phyloP scores from a whole-genome alignment of 2,329 filamentous ascomycete species.

The Tolypocladium ophioglossoides region DNA sequence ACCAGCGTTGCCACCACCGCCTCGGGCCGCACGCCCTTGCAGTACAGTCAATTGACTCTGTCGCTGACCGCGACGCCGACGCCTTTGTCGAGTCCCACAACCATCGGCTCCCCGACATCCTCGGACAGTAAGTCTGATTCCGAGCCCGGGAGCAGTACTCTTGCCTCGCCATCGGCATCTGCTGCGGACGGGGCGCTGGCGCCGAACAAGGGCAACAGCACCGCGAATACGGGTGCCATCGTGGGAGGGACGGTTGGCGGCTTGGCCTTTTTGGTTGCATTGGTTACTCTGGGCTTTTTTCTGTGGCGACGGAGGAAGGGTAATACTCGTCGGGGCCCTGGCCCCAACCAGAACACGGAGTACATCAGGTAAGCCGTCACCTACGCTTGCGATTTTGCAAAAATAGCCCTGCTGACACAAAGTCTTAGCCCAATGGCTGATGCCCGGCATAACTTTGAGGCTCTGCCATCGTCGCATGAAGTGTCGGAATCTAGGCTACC shows the following conservation, averaged over 20 bases:
- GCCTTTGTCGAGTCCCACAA: conserved; percentile 29
- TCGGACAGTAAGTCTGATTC: not conserved
- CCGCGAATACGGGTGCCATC: conserved; percentile 35
- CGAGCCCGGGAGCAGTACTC: not conserved
- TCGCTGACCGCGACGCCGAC: conserved; percentile 28
- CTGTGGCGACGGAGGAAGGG: conserved; percentile 31
- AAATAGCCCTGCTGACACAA: conserved; percentile 7
- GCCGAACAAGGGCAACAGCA: conserved; percentile 15
- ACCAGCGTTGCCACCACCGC: conserved; percentile 38
- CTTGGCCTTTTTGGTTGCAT: conserved; percentile 31
- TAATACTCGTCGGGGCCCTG: conserved; percentile 32
- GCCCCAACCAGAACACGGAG: conserved; percentile 23
- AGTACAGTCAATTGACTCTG: conserved; percentile 28
- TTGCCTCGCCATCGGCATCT: conserved; percentile 5
- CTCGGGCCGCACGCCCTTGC: conserved; percentile 24
- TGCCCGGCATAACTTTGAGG: conserved; percentile 14
- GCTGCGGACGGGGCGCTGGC: conserved; percentile 13
- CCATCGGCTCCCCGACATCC: conserved; percentile 19
- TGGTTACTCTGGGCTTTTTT: conserved; percentile 31
- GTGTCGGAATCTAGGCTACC: conserved; percentile 9
- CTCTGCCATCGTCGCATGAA: conserved; percentile 17
- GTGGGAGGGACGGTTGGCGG: conserved; percentile 45
- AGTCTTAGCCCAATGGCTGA: conserved; percentile 17
- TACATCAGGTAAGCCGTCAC: conserved; percentile 27
- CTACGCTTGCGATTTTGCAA: not conserved